Evolutionary conservation across 2,329 filamentous ascomycete genomes (phyloP), one percentile per base, ranked within the genome.

Genomic region (Myriosclerotinia scirpicola): DNA sequence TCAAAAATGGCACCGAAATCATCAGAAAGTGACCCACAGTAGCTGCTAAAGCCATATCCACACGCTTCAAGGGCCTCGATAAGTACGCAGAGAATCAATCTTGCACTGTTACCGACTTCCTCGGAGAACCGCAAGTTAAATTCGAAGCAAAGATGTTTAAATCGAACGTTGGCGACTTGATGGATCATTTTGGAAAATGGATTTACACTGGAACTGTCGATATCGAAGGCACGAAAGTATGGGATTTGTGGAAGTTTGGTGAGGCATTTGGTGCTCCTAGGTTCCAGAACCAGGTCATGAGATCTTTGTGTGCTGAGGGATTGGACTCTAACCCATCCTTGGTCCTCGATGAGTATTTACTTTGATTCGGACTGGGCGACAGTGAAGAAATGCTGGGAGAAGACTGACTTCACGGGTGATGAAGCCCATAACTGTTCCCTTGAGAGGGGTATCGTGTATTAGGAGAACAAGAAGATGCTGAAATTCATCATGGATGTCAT

Each of bases 401-500:
- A 46, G 14, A 4, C n/a, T 5, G 8, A 44, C 9, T 36, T 46
- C 17, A 30, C 20, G 11, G 8, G 1, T 9, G 38, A 61, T 50
- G 4, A 15, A 17, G 20, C 20, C 2, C 58, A n/a, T n/a, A 36
- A 17, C 15, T 46, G 58, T n/a, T 36, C 11, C 20, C 34, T 61
- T 1, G 58, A 44, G 30, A 11, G 3, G 5, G 40, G 46, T 7
- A 4, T 26, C 2, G 40, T 67, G 22, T 40, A 67, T 53, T 59
- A 53, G 65, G 65, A 22, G 1, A 55, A 67, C 38, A 65, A 65
- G 22, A 26, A 60, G 20, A 67, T 67, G 66, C 22, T 67, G 15
- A 59, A 60, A 20, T 67, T 67, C n/a, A 9, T 65, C 14, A 48
- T 67, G 36, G 66, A 67, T 54, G 34, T 65, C 14, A 44, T 60